A percentile compares a stretch with the other conserved stretches of the same genome.
phyloP scores from a whole-genome alignment of 2,329 filamentous ascomycete species.

The Incumbomyces delicatus region DNA sequence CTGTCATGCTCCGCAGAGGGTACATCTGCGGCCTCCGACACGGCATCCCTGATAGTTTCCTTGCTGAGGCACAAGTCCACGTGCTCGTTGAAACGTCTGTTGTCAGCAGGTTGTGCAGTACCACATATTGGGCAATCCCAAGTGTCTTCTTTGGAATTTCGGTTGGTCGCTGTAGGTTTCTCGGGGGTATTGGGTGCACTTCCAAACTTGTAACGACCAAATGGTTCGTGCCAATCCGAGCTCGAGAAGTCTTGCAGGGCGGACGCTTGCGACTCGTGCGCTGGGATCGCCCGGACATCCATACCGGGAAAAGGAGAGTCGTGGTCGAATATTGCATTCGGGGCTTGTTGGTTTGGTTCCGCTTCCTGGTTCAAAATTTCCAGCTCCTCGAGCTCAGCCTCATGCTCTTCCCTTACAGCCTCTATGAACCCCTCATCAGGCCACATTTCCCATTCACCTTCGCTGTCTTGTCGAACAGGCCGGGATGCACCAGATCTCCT shows the following conservation, averaged over 20 bases:
- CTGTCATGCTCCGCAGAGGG: neutral
- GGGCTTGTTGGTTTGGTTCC: slow-evolving; percentile 11
- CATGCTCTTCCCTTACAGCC: slow-evolving; percentile 49
- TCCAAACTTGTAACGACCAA: slow-evolving; percentile 20
- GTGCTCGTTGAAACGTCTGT: slow-evolving; percentile 75
- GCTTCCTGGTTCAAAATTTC: slow-evolving; percentile 54
- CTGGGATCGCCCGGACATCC: neutral
- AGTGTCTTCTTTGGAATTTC: slow-evolving; percentile 11
- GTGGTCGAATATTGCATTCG: neutral
- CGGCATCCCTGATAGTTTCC: slow-evolving; percentile 73
- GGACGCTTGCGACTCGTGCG: neutral
- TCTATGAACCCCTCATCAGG: slow-evolving; percentile 58
- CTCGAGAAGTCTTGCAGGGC: slow-evolving; percentile 4
- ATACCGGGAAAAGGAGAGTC: slow-evolving; percentile 17
- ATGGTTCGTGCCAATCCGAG: slow-evolving; percentile 21
- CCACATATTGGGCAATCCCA: slow-evolving; percentile 87
- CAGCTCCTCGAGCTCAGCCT: slow-evolving; percentile 52
- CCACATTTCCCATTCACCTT: slow-evolving; percentile 55
- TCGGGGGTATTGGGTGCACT: slow-evolving; percentile 17
- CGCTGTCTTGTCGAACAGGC: slow-evolving; percentile 31
- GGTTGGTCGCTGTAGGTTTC: neutral
- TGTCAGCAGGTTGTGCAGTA: slow-evolving; percentile 67
- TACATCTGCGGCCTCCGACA: slow-evolving; percentile 32
- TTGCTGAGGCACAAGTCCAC: slow-evolving; percentile 85
- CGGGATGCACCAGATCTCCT: slow-evolving; percentile 7